Evolutionary conservation across 371 early-diverging fungal genomes (phyloP).

Genomic region (Mortierella sp.): DNA sequence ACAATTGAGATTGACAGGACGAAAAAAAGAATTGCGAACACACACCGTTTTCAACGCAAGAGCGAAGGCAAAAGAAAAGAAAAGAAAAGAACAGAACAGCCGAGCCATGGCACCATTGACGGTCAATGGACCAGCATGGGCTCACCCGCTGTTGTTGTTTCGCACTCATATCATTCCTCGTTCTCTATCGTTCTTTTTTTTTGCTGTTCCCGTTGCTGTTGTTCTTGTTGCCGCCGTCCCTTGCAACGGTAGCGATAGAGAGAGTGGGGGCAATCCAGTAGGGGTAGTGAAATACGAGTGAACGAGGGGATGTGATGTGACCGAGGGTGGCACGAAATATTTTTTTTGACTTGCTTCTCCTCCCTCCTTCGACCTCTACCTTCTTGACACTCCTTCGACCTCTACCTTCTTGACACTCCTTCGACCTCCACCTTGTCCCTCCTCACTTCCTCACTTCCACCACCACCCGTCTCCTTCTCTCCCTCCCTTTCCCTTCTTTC

Average conservation of each 20-base stretch:
- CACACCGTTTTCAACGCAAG: conserved; percentile 14
- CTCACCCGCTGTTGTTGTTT: background rate
- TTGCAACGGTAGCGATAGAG: background rate
- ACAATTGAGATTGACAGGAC: no score
- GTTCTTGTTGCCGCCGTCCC: background rate
- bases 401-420: conserved; percentile 4
- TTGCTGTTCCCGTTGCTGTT: background rate
- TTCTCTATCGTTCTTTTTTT: background rate
- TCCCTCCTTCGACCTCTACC: background rate
- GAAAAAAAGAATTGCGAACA: no score
- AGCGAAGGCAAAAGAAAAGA: background rate
- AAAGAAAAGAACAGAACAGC: background rate
- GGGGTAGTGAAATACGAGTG: background rate
- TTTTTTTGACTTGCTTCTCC: background rate
- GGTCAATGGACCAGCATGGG: background rate
- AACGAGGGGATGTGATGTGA: background rate
- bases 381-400: background rate
- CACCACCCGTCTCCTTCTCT: background rate
- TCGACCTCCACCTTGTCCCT: background rate
- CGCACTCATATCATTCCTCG: background rate
- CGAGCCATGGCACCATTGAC: background rate
- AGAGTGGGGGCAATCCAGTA: background rate
- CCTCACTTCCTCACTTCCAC: background rate
- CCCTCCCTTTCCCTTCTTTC: background rate
- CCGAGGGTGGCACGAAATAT: background rate